Conservation (phyloP, 108 stramenopile genomes). For the Discostella pseudostelligera region DNA sequence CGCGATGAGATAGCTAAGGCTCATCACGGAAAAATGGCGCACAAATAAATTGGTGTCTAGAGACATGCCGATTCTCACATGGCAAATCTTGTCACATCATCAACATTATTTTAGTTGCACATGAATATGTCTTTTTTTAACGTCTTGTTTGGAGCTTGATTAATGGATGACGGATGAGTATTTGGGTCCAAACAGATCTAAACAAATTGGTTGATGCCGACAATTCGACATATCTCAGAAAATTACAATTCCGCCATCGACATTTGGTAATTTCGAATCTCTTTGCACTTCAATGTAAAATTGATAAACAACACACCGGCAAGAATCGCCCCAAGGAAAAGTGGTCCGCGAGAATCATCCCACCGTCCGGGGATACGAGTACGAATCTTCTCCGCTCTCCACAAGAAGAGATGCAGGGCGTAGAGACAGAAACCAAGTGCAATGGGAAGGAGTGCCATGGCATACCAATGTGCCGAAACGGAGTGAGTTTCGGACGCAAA, state of each 20-base stretch:
- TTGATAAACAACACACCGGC: conserved; percentile 68
- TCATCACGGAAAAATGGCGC: too few relatives aligned
- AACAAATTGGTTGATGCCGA: too few relatives aligned
- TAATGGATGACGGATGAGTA: too few relatives aligned
- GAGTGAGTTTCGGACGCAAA: conserved; percentile 64
- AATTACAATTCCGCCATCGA: conserved; percentile 14
- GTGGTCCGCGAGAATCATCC: conserved; percentile 90
- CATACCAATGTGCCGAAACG: conserved; percentile 71
- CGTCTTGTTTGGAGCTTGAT: too few relatives aligned
- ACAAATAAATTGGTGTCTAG: too few relatives aligned
- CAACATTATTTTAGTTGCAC: too few relatives aligned
- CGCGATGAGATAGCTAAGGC: too few relatives aligned
- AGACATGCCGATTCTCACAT: too few relatives aligned
- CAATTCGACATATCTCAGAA: too few relatives aligned
- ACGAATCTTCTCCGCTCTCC: conserved; percentile 84
- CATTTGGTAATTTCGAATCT: conserved; percentile 36
- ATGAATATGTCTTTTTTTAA: too few relatives aligned
- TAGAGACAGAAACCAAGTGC: conserved; percentile 80
- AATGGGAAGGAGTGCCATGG: conserved; percentile 75
- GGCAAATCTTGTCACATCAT: too few relatives aligned
- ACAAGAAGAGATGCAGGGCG: conserved; percentile 79
- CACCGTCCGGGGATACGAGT: conserved; percentile 84
- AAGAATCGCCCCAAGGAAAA: conserved; percentile 65
- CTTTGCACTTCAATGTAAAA: conserved; percentile 64
- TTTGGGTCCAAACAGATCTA: too few relatives aligned